A percentile compares a stretch with the other conserved stretches of the same genome.
These are phyloP conservation scores for Fraxinus quadrangulata DNA, from an alignment of 257 asterid species.

Conservation along the genomic window DNA sequence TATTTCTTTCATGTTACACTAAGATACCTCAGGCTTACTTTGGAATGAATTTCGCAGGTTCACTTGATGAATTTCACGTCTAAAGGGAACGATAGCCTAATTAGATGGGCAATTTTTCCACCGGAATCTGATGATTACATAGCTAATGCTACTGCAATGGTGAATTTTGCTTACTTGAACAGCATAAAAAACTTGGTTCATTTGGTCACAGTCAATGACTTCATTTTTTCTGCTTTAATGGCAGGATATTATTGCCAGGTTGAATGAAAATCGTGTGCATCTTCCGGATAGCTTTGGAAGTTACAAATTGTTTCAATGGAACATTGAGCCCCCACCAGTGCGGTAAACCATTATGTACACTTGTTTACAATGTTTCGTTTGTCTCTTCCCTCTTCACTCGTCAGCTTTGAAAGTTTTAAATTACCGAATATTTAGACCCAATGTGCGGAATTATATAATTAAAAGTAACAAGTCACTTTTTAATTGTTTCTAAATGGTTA, in stretches of 20 bases:
- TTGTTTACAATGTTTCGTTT: neutral
- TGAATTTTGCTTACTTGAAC: constrained; percentile 29
- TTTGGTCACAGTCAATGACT: constrained; percentile 16
- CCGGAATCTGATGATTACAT: constrained; percentile 55
- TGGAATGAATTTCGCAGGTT: constrained; percentile 59
- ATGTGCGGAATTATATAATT: too few species aligned
- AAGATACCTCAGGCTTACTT: constrained; percentile 19
- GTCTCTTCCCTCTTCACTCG: neutral
- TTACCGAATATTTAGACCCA: too few species aligned
- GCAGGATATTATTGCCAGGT: constrained; percentile 67
- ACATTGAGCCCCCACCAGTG: constrained; percentile 54
- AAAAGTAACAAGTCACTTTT: too few species aligned
- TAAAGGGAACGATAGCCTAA: constrained; percentile 59
- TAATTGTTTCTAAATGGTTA: too few species aligned
- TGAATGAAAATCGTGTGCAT: constrained; percentile 51
- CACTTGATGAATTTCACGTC: constrained; percentile 61
- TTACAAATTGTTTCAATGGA: constrained; percentile 66
- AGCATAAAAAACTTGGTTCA: neutral
- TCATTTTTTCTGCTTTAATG: constrained; percentile 17
- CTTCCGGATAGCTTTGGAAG: constrained; percentile 82
- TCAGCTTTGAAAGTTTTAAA: neutral
- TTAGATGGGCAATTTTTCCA: constrained; percentile 79
- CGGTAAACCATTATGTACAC: constrained; percentile 38
- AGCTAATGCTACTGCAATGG: constrained; percentile 70
- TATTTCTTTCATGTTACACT: constrained; percentile 24